phyloP scores from a whole-genome alignment of 75 land plant genomes.

The Cryptomeria japonica region DNA sequence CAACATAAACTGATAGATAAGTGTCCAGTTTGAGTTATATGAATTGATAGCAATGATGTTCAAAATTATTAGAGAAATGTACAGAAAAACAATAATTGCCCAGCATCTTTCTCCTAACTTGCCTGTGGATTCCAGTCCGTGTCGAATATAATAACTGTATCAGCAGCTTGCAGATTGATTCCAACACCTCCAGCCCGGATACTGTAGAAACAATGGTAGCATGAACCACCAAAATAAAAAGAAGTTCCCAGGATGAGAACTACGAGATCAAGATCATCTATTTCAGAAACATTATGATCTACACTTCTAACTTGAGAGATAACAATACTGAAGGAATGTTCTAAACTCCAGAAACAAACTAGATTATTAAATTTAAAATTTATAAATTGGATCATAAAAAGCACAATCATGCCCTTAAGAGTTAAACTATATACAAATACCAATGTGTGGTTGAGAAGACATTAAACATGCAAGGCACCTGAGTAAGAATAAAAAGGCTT shows the following conservation, averaged over 20 bases:
- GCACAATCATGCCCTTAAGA: neutral
- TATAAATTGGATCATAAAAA: neutral
- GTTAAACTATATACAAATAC: neutral
- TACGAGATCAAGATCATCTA: neutral
- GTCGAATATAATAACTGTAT: constrained; percentile 98
- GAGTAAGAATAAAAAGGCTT: constrained; percentile 84
- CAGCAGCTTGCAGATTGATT: constrained; percentile 99
- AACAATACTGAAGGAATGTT: neutral
- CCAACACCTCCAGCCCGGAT: constrained; percentile 99
- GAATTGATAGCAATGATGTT: neutral
- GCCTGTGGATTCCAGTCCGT: constrained; percentile 99
- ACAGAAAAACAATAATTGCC: neutral
- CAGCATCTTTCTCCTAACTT: constrained; percentile 1
- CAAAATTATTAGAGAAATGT: neutral
- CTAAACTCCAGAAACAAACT: neutral
- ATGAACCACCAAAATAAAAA: neutral
- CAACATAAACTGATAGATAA: neutral
- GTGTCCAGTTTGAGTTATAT: neutral
- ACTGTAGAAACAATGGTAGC: constrained; percentile 28
- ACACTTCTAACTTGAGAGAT: neutral
- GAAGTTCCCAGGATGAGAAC: neutral
- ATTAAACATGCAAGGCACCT: constrained; percentile 46
- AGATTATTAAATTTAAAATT: neutral
- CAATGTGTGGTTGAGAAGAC: neutral
- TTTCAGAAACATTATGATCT: neutral